Base-by-base conservation (phyloP, 2,329 filamentous ascomycete species). In the Ceratocystis cubensis region DNA sequence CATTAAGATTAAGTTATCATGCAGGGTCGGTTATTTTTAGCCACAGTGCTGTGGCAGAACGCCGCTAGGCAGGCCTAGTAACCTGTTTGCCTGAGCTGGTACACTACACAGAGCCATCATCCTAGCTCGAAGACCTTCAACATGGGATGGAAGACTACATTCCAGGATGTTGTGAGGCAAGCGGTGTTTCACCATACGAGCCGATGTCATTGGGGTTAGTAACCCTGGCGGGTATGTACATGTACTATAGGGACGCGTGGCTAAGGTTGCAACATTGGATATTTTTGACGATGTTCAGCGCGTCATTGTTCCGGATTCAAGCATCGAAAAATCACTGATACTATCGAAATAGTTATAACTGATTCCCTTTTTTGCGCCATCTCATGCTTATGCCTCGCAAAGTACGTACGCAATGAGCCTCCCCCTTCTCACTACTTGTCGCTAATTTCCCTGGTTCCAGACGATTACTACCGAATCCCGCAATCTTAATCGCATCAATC, bases 401-500 rank as follows among this genome's bases (percentile, higher is more conserved):
- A 30, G 56, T 59, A 33, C n/a, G 22, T 8, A 53, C 2, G 48
- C 48, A 33, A 28, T 3, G 13, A 22, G 15, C 15, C 53, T 37
- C 56, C 17, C 56, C 48, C 22, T 10, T 25, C 15, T 25, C 25
- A 28, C 8, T 5, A 28, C 22, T n/a, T 15, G 10, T 6, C 48
- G 56, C 30, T 59, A 33, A 59, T 30, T n/a, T 7, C 56, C 28
- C 17, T 20, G 13, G 22, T 59, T 53, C 17, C 22, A 59, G 56
- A 66, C 46, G 2, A 37, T 13, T n/a, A 63, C 53, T n/a, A 50
- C 22, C 15, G 59, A 66, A 25, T 48, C 65, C 25, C 66, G 53
- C 6, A 63, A 62, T 10, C 62, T 56, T 15, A 67, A 64, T 56
- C 41, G 62, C 13, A 44, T 41, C 25, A 64, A 67, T 28, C 62